Conservation (phyloP, 2,329 filamentous ascomycete species). For the Aquanectria penicillioides region DNA sequence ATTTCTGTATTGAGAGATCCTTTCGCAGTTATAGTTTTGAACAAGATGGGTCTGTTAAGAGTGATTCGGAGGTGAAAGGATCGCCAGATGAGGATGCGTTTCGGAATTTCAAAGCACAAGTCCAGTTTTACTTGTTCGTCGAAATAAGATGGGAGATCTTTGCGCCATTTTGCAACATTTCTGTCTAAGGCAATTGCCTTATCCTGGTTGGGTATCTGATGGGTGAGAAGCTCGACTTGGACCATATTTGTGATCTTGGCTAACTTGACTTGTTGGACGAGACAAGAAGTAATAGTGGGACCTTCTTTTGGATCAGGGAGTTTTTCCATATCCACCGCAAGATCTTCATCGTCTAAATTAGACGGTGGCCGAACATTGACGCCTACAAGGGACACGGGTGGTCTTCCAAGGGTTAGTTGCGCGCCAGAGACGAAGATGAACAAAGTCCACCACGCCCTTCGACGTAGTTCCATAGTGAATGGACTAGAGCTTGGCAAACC, state of each 20-base stretch:
- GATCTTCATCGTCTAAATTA: conserved; percentile 26
- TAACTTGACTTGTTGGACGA: conserved; percentile 23
- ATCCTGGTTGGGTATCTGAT: conserved; percentile 21
- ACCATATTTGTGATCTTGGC: conserved; percentile 29
- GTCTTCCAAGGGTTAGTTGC: conserved; percentile 28
- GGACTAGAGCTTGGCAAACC: conserved; percentile 33
- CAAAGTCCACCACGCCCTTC: conserved; percentile 46
- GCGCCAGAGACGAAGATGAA: conserved; percentile 48
- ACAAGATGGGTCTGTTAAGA: conserved; percentile 24
- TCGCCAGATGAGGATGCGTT: conserved; percentile 27
- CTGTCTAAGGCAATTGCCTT: conserved; percentile 15
- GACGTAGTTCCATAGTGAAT: conserved; percentile 41
- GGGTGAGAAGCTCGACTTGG: conserved; percentile 28
- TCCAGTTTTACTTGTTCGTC: conserved; percentile 12
- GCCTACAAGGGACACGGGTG: conserved; percentile 21
- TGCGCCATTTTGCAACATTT: conserved; percentile 13
- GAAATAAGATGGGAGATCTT: conserved; percentile 16
- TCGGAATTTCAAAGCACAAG: conserved; percentile 24
- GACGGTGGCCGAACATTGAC: conserved; percentile 26
- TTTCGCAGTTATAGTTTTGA: conserved; percentile 12
- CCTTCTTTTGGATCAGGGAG: conserved; percentile 13
- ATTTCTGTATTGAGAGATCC: conserved; percentile 7
- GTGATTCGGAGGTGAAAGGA: conserved; percentile 29
- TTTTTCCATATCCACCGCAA: conserved; percentile 28
- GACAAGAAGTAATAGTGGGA: conserved; percentile 25